phyloP scores from a whole-genome alignment of 805 yeast species.

The Teunomyces funiuensis region DNA sequence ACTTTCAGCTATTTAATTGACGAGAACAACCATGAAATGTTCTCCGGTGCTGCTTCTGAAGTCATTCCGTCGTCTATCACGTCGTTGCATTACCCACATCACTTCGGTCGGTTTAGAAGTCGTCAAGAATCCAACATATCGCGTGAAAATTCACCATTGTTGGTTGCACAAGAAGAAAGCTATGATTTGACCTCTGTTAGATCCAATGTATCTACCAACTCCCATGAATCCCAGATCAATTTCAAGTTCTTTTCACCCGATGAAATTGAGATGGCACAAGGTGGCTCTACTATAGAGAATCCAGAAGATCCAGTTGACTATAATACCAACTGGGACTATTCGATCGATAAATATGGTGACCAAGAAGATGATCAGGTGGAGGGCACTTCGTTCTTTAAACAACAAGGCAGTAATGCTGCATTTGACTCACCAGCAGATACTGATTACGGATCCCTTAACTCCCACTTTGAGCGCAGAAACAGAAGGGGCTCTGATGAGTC shows the following conservation, averaged over 20 bases:
- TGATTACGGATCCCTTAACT: conserved; percentile 30
- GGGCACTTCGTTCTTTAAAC: conserved; percentile 8
- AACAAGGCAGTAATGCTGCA: conserved; percentile 8
- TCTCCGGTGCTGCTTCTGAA: conserved; percentile 75
- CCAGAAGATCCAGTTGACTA: conserved; percentile 61
- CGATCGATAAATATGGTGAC: conserved; percentile 46
- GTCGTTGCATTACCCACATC: conserved; percentile 71
- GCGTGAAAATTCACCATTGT: conserved; percentile 37
- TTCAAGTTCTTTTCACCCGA: conserved; percentile 83
- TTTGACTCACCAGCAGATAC: conserved; percentile 4
- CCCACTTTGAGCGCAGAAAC: conserved; percentile 25
- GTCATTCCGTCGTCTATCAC: conserved; percentile 76
- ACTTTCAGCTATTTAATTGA: conserved; percentile 35
- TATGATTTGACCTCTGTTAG: conserved; percentile 33
- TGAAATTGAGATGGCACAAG: conserved; percentile 84
- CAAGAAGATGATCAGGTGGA: conserved; percentile 13
- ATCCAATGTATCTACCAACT: conserved; percentile 36
- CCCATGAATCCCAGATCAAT: conserved; percentile 38
- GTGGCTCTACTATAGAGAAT: conserved; percentile 73
- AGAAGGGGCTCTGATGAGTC: conserved; percentile 10
- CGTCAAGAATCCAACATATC: conserved; percentile 19
- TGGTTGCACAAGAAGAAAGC: conserved; percentile 23
- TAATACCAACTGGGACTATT: conserved; percentile 72
- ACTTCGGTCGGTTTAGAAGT: conserved; percentile 31
- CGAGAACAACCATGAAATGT: conserved; percentile 68